Conservation (phyloP, 768 basidiomycete genomes). For the Pholiota molesta region DNA sequence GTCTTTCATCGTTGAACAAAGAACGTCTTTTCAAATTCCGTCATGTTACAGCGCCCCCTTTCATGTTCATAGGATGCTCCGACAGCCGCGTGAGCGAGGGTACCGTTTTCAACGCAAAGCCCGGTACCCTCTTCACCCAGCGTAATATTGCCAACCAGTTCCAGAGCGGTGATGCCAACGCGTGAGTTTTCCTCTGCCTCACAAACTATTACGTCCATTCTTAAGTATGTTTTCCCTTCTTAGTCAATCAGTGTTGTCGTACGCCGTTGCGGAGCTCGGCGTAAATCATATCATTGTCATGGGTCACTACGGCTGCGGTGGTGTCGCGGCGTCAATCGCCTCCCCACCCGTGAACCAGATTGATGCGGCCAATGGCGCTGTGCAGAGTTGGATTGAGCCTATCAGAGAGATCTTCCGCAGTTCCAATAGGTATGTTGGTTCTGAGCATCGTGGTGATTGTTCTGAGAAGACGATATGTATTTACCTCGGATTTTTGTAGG, state of each 20-base stretch:
- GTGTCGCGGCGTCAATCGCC: slow-evolving; percentile 41
- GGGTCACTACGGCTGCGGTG: slow-evolving; percentile 48
- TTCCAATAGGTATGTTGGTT: slow-evolving; percentile 30
- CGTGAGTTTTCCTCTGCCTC: slow-evolving; percentile 26
- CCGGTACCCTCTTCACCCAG: slow-evolving; percentile 40
- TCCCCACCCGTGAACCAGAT: slow-evolving; percentile 22
- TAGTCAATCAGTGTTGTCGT: slow-evolving; percentile 36
- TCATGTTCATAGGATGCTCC: slow-evolving; percentile 42
- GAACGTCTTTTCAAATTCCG: neutral
- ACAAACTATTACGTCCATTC: neutral
- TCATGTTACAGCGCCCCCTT: slow-evolving; percentile 30
- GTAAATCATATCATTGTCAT: slow-evolving; percentile 45
- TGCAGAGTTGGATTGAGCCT: slow-evolving; percentile 44
- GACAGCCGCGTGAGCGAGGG: slow-evolving; percentile 42
- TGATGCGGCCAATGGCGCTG: slow-evolving; percentile 33
- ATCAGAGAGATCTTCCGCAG: slow-evolving; percentile 39
- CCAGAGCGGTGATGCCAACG: slow-evolving; percentile 35
- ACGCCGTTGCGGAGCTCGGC: slow-evolving; percentile 37
- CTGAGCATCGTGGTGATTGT: neutral
- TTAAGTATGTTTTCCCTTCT: neutral
- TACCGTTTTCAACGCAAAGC: slow-evolving; percentile 40
- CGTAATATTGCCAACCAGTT: slow-evolving; percentile 46
- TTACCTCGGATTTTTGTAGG: slow-evolving; percentile 14
- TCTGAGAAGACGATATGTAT: neutral
- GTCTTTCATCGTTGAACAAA: neutral